Conservation (phyloP, 2,329 filamentous ascomycete genomes). For the Chrysoporthe austroafricana region DNA sequence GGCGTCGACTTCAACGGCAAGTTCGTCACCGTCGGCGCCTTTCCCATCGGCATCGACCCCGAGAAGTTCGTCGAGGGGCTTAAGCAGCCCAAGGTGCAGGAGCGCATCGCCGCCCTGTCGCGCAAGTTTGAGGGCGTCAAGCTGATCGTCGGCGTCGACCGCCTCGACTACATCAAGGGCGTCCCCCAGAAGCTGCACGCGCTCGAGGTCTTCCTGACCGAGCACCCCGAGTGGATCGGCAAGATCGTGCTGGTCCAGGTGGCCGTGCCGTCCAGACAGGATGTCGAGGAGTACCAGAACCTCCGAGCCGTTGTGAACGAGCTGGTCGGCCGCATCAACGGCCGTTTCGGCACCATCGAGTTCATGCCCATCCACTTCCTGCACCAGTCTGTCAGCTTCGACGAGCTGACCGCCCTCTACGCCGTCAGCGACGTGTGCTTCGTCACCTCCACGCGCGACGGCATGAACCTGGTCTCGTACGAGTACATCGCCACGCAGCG, state of each 20-base stretch:
- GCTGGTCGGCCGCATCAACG: conserved; percentile 94
- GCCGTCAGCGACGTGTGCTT: conserved; percentile 90
- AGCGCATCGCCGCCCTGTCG: conserved; percentile 81
- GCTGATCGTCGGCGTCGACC: conserved; percentile 94
- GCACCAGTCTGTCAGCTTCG: conserved; percentile 93
- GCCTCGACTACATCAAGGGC: conserved; percentile 98
- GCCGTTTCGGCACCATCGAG: conserved; percentile 93
- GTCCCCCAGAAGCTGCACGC: conserved; percentile 97
- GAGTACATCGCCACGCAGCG: conserved; percentile 96
- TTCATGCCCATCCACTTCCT: conserved; percentile 99
- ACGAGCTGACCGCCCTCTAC: conserved; percentile 92
- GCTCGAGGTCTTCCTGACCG: conserved; percentile 92
- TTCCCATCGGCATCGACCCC: conserved; percentile 96
- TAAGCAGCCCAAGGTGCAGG: conserved; percentile 81
- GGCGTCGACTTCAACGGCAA: conserved; percentile 89
- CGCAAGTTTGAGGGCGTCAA: conserved; percentile 96
- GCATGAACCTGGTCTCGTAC: conserved; percentile 98
- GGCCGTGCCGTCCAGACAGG: conserved; percentile 89
- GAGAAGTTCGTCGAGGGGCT: conserved; percentile 93
- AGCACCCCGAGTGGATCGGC: conserved; percentile 97
- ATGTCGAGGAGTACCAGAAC: conserved; percentile 98
- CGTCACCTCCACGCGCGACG: conserved; percentile 93
- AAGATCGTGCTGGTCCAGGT: conserved; percentile 97
- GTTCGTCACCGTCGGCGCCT: conserved; percentile 89
- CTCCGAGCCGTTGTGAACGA: conserved; percentile 94